Evolutionary conservation across 1,284 basidiomycete genomes (phyloP).

Genomic region (Golubevia pallescens): DNA sequence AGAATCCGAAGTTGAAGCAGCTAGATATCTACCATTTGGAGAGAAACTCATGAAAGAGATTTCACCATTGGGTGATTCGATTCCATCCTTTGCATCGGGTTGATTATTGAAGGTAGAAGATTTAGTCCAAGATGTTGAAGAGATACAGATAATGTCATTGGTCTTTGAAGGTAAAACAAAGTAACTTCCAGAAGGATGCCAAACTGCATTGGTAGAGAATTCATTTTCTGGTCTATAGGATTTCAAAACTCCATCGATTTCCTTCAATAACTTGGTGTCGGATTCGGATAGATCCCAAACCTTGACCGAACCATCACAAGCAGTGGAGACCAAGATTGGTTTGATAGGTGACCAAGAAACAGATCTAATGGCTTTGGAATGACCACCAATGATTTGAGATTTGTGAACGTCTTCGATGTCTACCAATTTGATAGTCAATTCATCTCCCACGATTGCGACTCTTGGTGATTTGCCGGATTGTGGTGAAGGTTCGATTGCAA

Average conservation of each 20-base stretch:
- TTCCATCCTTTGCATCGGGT: not conserved
- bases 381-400: constrained; percentile 51
- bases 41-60: constrained; percentile 47
- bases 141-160: constrained; percentile 45
- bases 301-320: constrained; percentile 46
- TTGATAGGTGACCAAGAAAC: constrained; percentile 52
- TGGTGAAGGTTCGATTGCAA: constrained; percentile 39
- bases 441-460: constrained; percentile 55
- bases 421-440: constrained; percentile 55
- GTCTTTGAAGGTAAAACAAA: constrained; percentile 51
- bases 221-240: constrained; percentile 43
- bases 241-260: constrained; percentile 37
- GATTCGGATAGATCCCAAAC: constrained; percentile 45
- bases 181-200: constrained; percentile 54
- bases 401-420: constrained; percentile 43
- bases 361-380: constrained; percentile 42
- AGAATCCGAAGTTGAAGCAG: constrained; percentile 41
- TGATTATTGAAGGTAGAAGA: not conserved
- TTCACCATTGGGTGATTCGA: constrained; percentile 29
- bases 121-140: constrained; percentile 10
- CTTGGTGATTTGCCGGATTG: constrained; percentile 26
- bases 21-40: constrained; percentile 55
- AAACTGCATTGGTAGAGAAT: constrained; percentile 31
- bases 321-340: constrained; percentile 46
- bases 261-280: constrained; percentile 36